Percentiles rank a stretch among this genome's conserved stretches.
Conservation (phyloP, 345 rosid species). For the Hevea brasiliensis region DNA sequence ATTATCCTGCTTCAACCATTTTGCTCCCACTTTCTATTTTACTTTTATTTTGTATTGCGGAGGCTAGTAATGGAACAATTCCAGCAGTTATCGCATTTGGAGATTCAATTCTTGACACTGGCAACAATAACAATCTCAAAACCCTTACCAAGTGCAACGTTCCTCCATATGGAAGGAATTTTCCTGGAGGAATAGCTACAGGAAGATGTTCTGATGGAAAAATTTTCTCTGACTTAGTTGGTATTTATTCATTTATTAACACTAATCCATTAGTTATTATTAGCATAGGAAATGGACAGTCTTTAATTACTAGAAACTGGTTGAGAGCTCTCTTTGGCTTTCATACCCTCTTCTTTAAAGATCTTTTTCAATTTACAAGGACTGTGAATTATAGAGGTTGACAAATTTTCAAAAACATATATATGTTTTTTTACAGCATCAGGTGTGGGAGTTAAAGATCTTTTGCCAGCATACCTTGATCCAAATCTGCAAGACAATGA, state of each 20-base stretch:
- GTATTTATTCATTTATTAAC: constrained; percentile 14
- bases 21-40: too few species aligned
- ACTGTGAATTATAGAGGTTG: background rate
- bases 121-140: constrained; percentile 47
- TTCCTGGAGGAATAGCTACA: constrained; percentile 41
- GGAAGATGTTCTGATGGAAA: constrained; percentile 59
- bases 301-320: too few species aligned
- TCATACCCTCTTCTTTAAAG: too few species aligned
- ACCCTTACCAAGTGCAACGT: constrained; percentile 47
- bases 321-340: too few species aligned
- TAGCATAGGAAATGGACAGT: too few species aligned
- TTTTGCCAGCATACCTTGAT: constrained; percentile 59
- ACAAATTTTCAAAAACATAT: background rate
- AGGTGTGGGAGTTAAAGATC: constrained; percentile 44
- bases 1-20: too few species aligned
- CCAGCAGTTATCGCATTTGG: constrained; percentile 50
- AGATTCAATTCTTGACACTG: constrained; percentile 59
- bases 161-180: constrained; percentile 55
- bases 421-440: constrained; percentile 37
- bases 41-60: too few species aligned
- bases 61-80: constrained; percentile 21
- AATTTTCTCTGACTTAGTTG: constrained; percentile 51
- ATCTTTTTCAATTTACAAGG: too few species aligned
- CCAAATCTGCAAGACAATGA: constrained; percentile 46
- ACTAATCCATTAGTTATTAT: background rate